Base-by-base conservation (phyloP, 371 early-diverging fungal genomes). In the Smittium culicis region DNA sequence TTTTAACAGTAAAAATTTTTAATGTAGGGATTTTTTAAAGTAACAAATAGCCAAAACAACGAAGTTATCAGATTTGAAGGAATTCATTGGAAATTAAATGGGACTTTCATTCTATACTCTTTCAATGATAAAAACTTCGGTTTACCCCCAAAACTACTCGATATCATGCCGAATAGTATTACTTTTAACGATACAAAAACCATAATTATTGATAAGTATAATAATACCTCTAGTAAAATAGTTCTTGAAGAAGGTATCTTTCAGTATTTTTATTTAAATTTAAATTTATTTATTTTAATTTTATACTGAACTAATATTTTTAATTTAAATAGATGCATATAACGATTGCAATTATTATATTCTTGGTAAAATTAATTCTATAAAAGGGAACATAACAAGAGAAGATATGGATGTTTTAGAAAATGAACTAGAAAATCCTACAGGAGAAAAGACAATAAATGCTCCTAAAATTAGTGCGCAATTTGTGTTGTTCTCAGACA, bases 121-220 rank as follows among this genome's bases (percentile, higher is more conserved):
- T 68, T 34, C 30, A 54, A 17, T 5, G 65, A 64, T 11, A 20
- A 34, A 34, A 3, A 64, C 20, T 16, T 64, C 17, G 65, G 35
- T 3, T 2, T 35, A 8, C 62, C 61, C 1, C 65, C 67, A 31
- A 54, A 64, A 33, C 59, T 86, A 1, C 66, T 88, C 32, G 80
- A 84, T 29, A 78, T 84, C 70, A 73, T 85, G 71, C 84, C 86
- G 20, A 73, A 71, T 58, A 77, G 82, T 57, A 64, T 61, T 5
- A 71, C 83, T 0, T 78, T 88, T 59, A 54, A 35, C n/a, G 61
- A 66, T 27, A 73, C 74, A 20, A 67, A 69, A 59, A 17, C 55
- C 0, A 28, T 67, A 20, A 63, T 64, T 5, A 64, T 5, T 29
- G 28, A 64, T n/a, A 16, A 29, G 25, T 64, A 64, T 35, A 35